Percentiles rank a stretch among this genome's conserved stretches.
These are phyloP conservation scores for Haplosporangium gracile DNA, from an alignment of 192 early-diverging fungal species.

Conservation along the genomic window DNA sequence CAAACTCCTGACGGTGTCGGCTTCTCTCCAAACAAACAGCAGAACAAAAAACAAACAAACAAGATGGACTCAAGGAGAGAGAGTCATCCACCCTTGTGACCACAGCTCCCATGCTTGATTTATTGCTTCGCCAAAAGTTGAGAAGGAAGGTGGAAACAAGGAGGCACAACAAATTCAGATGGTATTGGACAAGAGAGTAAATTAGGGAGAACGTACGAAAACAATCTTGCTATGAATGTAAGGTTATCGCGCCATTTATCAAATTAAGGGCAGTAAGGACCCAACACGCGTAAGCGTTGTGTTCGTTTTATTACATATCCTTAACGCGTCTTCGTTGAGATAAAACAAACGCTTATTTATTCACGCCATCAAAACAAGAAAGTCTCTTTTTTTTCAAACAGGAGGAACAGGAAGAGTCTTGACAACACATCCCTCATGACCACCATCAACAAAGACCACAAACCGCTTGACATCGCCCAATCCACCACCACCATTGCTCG, in stretches of 20 bases:
- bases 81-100: neutral
- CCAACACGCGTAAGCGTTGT: neutral
- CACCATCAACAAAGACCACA: slow-evolving; percentile 50
- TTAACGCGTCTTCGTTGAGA: neutral
- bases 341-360: neutral
- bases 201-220: neutral
- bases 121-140: neutral
- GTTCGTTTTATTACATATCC: neutral
- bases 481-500: slow-evolving; percentile 4
- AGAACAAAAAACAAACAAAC: neutral
- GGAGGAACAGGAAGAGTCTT: slow-evolving; percentile 51
- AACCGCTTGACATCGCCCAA: slow-evolving; percentile 41
- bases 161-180: neutral
- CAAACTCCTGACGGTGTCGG: neutral
- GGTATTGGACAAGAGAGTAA: neutral
- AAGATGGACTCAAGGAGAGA: neutral
- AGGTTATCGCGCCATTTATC: too few species aligned
- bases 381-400: neutral
- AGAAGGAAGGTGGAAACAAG: neutral
- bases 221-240: too few species aligned
- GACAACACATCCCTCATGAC: slow-evolving; percentile 47
- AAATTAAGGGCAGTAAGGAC: too few species aligned
- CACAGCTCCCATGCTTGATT: neutral
- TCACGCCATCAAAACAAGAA: neutral
- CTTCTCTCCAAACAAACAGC: neutral